Conservation (phyloP, 306 rosid genomes). For the Hippophae rhamnoides region DNA sequence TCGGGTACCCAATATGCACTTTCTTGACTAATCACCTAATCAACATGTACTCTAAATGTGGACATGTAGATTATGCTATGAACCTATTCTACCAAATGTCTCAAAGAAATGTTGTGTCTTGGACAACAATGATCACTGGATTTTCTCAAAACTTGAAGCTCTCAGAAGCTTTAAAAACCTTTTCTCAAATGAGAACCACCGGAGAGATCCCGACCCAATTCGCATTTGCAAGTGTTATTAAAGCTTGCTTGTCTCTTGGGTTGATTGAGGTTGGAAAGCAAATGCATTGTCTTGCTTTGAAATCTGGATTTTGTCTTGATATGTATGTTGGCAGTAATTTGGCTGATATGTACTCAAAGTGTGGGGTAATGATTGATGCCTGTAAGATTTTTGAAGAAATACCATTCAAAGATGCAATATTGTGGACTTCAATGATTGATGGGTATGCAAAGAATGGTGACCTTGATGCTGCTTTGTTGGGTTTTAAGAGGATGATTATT, state of each 20-base stretch:
- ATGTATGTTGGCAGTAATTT: conserved; percentile 47
- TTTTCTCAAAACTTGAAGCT: conserved; percentile 37
- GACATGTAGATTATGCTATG: conserved; percentile 26
- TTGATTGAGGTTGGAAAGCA: conserved; percentile 34
- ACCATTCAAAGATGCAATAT: conserved; percentile 43
- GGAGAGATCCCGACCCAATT: conserved; percentile 32
- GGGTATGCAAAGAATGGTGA: conserved; percentile 44
- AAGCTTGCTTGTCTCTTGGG: conserved; percentile 39
- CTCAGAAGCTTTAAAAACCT: conserved; percentile 26
- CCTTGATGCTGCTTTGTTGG: conserved; percentile 32
- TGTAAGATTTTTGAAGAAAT: conserved; percentile 45
- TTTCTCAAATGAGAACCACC: conserved; percentile 30
- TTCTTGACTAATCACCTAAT: conserved; percentile 41
- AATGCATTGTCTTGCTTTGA: conserved; percentile 39
- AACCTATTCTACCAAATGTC: conserved; percentile 43
- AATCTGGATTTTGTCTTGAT: conserved; percentile 31
- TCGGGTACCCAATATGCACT: conserved; percentile 23
- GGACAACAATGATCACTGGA: conserved; percentile 48
- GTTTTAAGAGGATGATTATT: conserved; percentile 34
- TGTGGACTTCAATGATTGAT: conserved; percentile 54
- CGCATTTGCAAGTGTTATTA: conserved; percentile 39
- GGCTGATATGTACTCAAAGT: conserved; percentile 49
- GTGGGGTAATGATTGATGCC: conserved; percentile 30
- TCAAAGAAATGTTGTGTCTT: conserved; percentile 44
- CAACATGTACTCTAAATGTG: conserved; percentile 40